Evolutionary conservation across 345 rosid species (phyloP).

Genomic region (Syzygium aqueum): DNA sequence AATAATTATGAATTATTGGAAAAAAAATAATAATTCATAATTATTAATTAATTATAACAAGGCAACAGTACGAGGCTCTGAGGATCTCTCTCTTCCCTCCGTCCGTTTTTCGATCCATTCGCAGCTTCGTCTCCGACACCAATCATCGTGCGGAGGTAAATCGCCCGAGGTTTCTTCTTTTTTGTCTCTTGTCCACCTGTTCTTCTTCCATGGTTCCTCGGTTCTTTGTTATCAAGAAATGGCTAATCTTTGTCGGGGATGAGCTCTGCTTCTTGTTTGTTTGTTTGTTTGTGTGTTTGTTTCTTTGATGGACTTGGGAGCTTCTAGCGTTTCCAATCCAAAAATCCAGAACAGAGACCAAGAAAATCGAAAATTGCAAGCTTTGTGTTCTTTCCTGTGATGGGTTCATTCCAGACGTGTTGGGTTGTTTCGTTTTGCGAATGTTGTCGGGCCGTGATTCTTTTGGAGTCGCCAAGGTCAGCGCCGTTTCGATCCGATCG

Average conservation of each 20-base stretch:
- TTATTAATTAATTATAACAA: neutral
- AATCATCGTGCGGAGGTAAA: neutral
- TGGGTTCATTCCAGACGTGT: neutral
- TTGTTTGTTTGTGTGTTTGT: neutral
- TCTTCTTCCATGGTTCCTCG: neutral
- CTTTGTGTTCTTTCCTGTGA: neutral
- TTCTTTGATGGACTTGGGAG: neutral
- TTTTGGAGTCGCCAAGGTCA: neutral
- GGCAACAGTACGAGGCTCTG: neutral
- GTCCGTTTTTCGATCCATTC: neutral
- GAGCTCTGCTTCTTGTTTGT: neutral
- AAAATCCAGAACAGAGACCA: neutral
- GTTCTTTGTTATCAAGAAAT: neutral
- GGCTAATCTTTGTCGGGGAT: neutral
- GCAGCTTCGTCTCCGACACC: neutral
- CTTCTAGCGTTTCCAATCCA: neutral
- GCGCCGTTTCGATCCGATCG: neutral
- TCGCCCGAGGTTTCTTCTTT: neutral
- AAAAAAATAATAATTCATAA: no score
- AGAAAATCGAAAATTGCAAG: neutral
- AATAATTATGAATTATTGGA: no score
- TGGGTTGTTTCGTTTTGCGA: neutral
- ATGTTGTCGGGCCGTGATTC: neutral
- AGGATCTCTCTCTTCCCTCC: neutral
- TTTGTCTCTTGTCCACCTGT: neutral